Base-by-base conservation (phyloP, 371 early-diverging fungal genomes). In the Mucor irregularis region DNA sequence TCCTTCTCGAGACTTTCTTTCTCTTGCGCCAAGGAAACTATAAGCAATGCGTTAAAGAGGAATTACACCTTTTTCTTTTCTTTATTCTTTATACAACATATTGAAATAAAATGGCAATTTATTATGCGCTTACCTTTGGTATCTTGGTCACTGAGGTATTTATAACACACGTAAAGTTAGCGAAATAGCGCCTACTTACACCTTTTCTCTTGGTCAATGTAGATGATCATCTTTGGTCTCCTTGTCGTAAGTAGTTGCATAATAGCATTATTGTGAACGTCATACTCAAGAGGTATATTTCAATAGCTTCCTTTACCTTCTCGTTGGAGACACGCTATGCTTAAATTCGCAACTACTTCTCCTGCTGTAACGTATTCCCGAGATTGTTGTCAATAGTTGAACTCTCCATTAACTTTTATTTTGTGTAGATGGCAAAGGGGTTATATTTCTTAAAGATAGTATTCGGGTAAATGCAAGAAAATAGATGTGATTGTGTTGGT, bases 391-490 rank as follows among this genome's bases (percentile, higher is more conserved):
- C 31, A 11, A 39, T 40, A 48, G 9, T n/a, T 44, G 57, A 37
- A 45, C 28, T 8, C 6, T 11, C 11, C 28, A 4, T 28, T 6
- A n/a, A n/a, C n/a, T n/a, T n/a, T n/a, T n/a, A n/a, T n/a, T 14
- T 10, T 26, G 0, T 35, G 25, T 56, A 81, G 71, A 65, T 79
- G 57, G 73, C 61, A 19, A 67, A 71, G 26, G 68, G 72, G 25
- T 70, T 77, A 31, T 71, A 76, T 51, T 48, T 50, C 14, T 66
- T 84, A 45, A 84, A 81, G 59, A 74, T 81, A 25, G 54, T 80
- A 28, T 82, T 82, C 51, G 69, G 81, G 81, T 82, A 77, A 76
- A 76, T n/a, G n/a, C n/a, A n/a, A n/a, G 42, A 24, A 42, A 2
- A 42, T 11, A 21, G 7, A 11, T 24, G 11, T 6, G 16, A 2